Percentiles rank a stretch among this genome's conserved stretches.
Evolutionary conservation across 2,329 filamentous ascomycete genomes (phyloP).

Genomic region (Colletotrichum lindemuthianum): DNA sequence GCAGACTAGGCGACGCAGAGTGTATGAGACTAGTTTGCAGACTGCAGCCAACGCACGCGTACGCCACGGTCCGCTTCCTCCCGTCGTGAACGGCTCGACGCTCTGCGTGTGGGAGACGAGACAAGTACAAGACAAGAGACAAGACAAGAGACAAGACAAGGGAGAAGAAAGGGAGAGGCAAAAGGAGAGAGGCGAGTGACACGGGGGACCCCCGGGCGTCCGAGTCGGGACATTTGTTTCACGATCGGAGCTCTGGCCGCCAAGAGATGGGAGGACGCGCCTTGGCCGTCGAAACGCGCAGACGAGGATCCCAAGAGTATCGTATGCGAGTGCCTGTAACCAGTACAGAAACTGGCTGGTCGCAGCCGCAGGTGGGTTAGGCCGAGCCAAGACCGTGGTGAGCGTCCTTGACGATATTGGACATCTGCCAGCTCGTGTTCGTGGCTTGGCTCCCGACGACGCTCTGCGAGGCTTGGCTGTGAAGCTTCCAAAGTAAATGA

Average conservation of each 20-base stretch:
- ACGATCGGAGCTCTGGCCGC: conserved; percentile 34
- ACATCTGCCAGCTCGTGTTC: conserved; percentile 31
- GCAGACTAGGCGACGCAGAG: not conserved
- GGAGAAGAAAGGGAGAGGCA: not conserved
- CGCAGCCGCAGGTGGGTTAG: too few relatives aligned
- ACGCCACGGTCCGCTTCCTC: conserved; percentile 22
- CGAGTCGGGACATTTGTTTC: conserved; percentile 35
- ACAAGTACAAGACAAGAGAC: not conserved
- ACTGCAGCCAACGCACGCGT: not conserved
- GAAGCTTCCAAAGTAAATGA: too few relatives aligned
- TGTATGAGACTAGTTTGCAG: not conserved
- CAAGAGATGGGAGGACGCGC: conserved; percentile 34
- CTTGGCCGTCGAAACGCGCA: conserved; percentile 32
- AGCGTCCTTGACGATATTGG: conserved; percentile 4
- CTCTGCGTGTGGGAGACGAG: not conserved
- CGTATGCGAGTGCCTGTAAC: not conserved
- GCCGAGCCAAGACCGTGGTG: conserved; percentile 13
- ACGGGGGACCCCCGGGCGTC: conserved; percentile 14
- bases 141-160: not conserved
- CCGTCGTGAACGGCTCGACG: conserved; percentile 1
- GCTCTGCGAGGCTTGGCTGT: too few relatives aligned
- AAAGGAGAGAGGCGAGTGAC: not conserved
- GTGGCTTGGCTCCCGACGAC: conserved; percentile 10
- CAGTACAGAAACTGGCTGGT: not conserved
- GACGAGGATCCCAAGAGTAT: conserved; percentile 11